Evolutionary conservation across 305 asterid genomes (phyloP).

Genomic region (Plantago lanceolata): DNA sequence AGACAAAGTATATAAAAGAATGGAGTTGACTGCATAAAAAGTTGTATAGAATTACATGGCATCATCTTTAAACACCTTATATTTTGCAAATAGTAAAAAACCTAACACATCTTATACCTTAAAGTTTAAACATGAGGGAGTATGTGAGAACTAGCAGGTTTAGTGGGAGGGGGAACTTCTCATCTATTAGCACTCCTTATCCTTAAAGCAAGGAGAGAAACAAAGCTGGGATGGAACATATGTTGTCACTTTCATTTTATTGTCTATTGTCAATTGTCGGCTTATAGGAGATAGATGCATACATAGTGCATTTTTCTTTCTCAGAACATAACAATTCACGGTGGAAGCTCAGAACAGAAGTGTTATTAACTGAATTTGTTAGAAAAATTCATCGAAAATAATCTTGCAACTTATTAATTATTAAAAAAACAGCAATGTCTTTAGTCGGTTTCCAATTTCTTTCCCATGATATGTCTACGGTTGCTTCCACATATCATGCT

Average conservation of each 20-base stretch:
- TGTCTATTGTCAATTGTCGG: not conserved
- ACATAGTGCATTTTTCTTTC: not conserved
- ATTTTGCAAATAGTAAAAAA: too few relatives aligned
- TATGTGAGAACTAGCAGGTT: too few relatives aligned
- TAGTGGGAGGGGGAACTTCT: too few relatives aligned
- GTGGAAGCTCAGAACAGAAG: not conserved
- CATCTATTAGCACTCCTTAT: too few relatives aligned
- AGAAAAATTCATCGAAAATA: not conserved
- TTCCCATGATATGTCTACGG: constrained; percentile 12
- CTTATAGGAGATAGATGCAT: not conserved
- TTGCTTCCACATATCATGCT: constrained; percentile 9
- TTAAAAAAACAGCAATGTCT: not conserved
- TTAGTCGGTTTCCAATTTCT: constrained; percentile 16
- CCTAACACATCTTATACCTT: too few relatives aligned
- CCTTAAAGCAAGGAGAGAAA: not conserved
- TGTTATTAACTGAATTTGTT: not conserved
- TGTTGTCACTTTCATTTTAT: not conserved
- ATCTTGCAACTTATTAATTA: not conserved
- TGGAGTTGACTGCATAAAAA: too few relatives aligned
- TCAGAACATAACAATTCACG: too few relatives aligned
- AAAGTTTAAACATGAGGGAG: too few relatives aligned
- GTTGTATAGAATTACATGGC: too few relatives aligned
- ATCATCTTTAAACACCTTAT: too few relatives aligned
- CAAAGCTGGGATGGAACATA: not conserved
- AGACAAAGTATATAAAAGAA: too few relatives aligned